phyloP scores from a whole-genome alignment of 2,329 filamentous ascomycete species.

The Cladophialophora exuberans region DNA sequence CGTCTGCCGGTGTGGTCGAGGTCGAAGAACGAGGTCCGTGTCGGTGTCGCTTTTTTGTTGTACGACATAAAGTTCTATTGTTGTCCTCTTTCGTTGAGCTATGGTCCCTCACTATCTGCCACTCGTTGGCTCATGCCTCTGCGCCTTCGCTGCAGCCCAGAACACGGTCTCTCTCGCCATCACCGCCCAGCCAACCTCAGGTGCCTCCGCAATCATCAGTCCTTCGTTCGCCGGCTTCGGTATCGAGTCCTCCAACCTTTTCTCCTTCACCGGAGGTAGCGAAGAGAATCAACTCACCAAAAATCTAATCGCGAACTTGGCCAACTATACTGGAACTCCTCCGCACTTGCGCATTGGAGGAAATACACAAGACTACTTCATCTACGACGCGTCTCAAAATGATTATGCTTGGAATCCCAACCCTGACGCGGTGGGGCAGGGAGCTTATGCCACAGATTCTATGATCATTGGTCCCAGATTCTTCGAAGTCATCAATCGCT shows the following conservation, averaged over 20 bases:
- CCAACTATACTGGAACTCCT: slow-evolving; percentile 53
- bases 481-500: slow-evolving; percentile 53
- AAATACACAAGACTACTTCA: slow-evolving; percentile 56
- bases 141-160: slow-evolving; percentile 20
- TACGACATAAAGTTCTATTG: too few relatives aligned
- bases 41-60: background rate
- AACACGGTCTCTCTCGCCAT: slow-evolving; percentile 25
- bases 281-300: slow-evolving; percentile 49
- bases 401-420: slow-evolving; percentile 46
- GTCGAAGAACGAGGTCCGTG: slow-evolving; percentile 9
- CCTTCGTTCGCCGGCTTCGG: slow-evolving; percentile 55
- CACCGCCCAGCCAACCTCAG: slow-evolving; percentile 25
- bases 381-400: slow-evolving; percentile 45
- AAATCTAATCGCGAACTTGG: slow-evolving; percentile 54
- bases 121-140: slow-evolving; percentile 20
- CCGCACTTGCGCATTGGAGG: slow-evolving; percentile 55
- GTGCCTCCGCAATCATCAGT: slow-evolving; percentile 37
- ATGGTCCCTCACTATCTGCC: slow-evolving; percentile 27
- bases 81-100: slow-evolving; percentile 11
- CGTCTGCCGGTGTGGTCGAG: slow-evolving; percentile 3
- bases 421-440: slow-evolving; percentile 41
- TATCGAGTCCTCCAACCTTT: slow-evolving; percentile 58
- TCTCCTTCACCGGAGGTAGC: slow-evolving; percentile 53
- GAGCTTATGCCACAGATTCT: slow-evolving; percentile 46
- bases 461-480: slow-evolving; percentile 53